Conservation (phyloP, 1,284 basidiomycete genomes). For the Ganoderma lucidum region DNA sequence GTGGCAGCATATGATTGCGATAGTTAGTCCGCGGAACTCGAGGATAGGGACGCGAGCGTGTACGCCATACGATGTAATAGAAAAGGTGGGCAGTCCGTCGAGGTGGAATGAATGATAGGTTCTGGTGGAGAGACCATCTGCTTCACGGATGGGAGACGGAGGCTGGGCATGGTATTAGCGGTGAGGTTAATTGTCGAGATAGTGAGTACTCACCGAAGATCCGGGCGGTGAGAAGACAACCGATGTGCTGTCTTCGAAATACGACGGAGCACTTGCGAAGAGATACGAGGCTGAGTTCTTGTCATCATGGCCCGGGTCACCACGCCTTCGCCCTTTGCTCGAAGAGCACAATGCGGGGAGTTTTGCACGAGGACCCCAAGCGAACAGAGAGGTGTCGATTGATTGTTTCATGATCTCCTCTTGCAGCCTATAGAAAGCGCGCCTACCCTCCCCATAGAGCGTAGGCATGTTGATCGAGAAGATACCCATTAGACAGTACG, state of each 20-base stretch:
- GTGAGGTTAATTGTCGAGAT: neutral
- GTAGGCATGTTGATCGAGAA: conserved; percentile 10
- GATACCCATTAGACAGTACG: conserved; percentile 9
- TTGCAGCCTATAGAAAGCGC: conserved; percentile 9
- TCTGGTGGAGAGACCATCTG: neutral
- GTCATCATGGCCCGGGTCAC: neutral
- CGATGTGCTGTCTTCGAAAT: neutral
- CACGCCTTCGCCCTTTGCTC: neutral
- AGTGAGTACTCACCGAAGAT: neutral
- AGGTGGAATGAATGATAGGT: neutral
- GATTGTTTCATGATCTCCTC: conserved; percentile 11
- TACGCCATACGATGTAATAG: conserved; percentile 8
- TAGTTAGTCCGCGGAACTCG: neutral
- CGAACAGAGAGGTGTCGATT: conserved; percentile 9
- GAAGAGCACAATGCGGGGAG: neutral
- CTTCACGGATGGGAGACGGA: neutral
- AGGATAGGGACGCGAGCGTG: conserved; percentile 9
- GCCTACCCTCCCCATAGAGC: conserved; percentile 10
- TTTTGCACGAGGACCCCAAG: conserved; percentile 11
- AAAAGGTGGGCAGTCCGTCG: conserved; percentile 3
- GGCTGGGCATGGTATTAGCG: neutral
- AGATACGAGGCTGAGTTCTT: neutral
- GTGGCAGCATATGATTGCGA: conserved; percentile 1
- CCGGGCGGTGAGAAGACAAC: neutral
- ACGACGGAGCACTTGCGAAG: neutral